Evolutionary conservation across 164 flowering plant species (phyloP), one percentile per base, ranked within the genome.

Genomic region (Stephania japonica): DNA sequence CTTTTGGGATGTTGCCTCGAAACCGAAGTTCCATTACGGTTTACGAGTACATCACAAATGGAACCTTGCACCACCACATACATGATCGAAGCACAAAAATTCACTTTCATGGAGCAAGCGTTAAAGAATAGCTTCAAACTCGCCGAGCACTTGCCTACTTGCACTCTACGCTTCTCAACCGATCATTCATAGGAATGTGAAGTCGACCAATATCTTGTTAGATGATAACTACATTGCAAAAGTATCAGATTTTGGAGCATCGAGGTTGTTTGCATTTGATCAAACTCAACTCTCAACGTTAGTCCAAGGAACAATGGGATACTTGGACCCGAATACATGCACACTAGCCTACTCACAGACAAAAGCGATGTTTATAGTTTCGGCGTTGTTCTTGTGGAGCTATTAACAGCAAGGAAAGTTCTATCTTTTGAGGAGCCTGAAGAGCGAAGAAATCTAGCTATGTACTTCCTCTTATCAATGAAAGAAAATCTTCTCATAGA

Each of bases 191-290:
- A 59, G 73, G 14, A 67, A 71, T 26, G 18, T 61, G 0, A 71
- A 53, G 16, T 61, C 73, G 18, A 23, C 32, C 0, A 71, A 61
- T 26, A 62, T 71, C 12, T 24, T 71, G 19, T 19, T 71, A 38
- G 73, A 71, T 18, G 73, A 71, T 3, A 61, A 71, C 1, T 71
- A 32, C 47, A 61, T 24, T 0, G 79, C 85, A 1, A 85, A 83
- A 38, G 75, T 85, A 24, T 67, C 83, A n/a, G 82, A 85, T 59
- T 85, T 85, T 67, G 87, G 86, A 12, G 76, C 78, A 11, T 81
- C 85, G 8, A 81, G 80, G 61, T 19, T 71, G 65, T 19, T 71
- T 71, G 44, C 65, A 16, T 32, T 44, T 8, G 65, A 44, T 44
- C 26, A 70, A 70, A 59, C 68, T 65, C 65, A 53, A 32, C 21